Conservation (phyloP, 345 rosid species). For the Trapa incisa region DNA sequence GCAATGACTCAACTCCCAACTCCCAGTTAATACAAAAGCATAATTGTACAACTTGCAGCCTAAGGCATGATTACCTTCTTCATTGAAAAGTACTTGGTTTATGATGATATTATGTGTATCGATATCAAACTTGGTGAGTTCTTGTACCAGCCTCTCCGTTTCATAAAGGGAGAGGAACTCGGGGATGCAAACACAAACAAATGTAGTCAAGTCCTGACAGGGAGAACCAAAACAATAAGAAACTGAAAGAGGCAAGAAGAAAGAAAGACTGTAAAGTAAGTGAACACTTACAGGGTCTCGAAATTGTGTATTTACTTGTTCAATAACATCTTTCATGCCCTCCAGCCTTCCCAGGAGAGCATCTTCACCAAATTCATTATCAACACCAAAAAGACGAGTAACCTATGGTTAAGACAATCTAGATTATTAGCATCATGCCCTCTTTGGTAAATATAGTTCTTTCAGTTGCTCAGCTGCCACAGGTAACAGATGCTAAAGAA, state of each 20-base stretch:
- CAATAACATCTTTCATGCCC: conserved; percentile 95
- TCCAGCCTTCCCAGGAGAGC: conserved; percentile 94
- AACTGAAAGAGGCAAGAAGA: background rate
- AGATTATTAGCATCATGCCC: background rate
- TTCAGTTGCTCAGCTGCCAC: background rate
- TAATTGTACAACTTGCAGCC: background rate
- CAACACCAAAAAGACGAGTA: conserved; percentile 76
- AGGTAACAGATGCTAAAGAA: background rate
- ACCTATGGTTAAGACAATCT: conserved; percentile 27
- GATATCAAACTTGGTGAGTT: conserved; percentile 94
- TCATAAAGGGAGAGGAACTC: conserved; percentile 97
- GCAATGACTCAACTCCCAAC: background rate
- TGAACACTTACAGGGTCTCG: conserved; percentile 70
- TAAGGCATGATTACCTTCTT: conserved; percentile 45
- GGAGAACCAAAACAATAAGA: conserved; percentile 9
- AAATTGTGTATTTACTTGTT: conserved; percentile 91
- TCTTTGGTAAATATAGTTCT: background rate
- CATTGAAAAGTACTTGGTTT: conserved; percentile 85
- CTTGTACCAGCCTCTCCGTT: conserved; percentile 97
- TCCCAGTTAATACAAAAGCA: background rate
- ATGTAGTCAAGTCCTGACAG: conserved; percentile 87
- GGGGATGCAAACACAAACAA: conserved; percentile 94
- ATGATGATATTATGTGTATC: conserved; percentile 93
- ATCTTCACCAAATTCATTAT: conserved; percentile 92
- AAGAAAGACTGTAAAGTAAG: background rate